Evolutionary conservation across 2,329 filamentous ascomycete species (phyloP).

Genomic region (Neoarthrinium moseri): DNA sequence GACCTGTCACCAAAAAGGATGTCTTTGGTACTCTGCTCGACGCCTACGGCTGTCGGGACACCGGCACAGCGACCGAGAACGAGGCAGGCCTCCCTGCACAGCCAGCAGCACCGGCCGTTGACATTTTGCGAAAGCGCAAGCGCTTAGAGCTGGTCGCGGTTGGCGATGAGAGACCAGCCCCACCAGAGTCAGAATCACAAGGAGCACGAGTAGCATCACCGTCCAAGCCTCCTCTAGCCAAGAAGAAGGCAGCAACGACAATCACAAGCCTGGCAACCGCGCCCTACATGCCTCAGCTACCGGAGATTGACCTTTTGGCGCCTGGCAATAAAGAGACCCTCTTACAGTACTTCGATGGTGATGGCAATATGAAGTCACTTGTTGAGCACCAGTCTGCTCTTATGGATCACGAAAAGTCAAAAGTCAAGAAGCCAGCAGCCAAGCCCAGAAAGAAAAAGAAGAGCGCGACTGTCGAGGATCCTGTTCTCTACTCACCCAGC

Average conservation of each 20-base stretch:
- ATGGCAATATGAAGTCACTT: conserved; percentile 31
- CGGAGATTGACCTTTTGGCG: conserved; percentile 26
- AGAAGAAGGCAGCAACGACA: conserved; percentile 72
- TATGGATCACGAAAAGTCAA: conserved; percentile 25
- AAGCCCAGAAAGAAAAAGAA: conserved; percentile 40
- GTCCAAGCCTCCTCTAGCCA: conserved; percentile 51
- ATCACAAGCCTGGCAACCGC: conserved; percentile 78
- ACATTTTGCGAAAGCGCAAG: conserved; percentile 54
- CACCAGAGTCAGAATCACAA: too few species aligned
- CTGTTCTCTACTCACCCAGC: conserved; percentile 64
- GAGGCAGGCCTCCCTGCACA: background rate
- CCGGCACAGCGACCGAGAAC: conserved; percentile 24
- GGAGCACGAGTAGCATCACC: conserved; percentile 27
- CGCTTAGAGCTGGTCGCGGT: conserved; percentile 49
- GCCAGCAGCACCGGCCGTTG: conserved; percentile 5
- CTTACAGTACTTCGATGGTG: conserved; percentile 42
- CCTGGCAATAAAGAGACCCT: conserved; percentile 34
- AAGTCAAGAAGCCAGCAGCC: conserved; percentile 27
- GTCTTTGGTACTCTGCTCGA: conserved; percentile 44
- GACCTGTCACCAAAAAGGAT: conserved; percentile 17
- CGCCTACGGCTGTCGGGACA: too few species aligned
- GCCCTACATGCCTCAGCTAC: conserved; percentile 52
- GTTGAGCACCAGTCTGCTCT: conserved; percentile 30
- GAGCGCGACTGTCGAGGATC: conserved; percentile 36
- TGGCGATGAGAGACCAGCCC: conserved; percentile 21